Conservation (phyloP, 768 basidiomycete species). For the Chalciporus piperatus region DNA sequence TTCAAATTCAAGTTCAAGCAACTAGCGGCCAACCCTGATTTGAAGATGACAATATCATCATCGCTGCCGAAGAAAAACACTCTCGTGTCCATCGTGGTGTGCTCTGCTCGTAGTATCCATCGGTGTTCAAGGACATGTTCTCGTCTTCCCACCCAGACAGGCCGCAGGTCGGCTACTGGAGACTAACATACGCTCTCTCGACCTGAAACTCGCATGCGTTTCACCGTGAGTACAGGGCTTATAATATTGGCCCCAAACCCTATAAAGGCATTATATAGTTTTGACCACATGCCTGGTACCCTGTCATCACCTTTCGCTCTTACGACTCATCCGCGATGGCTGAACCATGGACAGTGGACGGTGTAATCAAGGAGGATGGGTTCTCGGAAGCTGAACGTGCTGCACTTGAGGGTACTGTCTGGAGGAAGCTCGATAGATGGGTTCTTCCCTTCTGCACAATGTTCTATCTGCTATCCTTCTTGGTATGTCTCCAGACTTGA, state of each 20-base stretch:
- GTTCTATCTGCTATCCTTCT: constrained; percentile 51
- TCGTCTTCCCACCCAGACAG: too few species aligned
- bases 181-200: too few species aligned
- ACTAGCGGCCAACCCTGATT: too few species aligned
- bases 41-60: too few species aligned
- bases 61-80: too few species aligned
- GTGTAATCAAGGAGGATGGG: constrained; percentile 1
- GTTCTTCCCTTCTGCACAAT: constrained; percentile 48
- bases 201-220: too few species aligned
- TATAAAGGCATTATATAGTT: not conserved
- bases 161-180: too few species aligned
- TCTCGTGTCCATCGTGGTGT: too few species aligned
- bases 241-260: not conserved
- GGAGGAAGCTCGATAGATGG: constrained; percentile 49
- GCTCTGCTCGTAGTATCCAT: too few species aligned
- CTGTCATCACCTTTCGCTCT: not conserved
- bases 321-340: constrained; percentile 3
- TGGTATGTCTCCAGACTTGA: constrained; percentile 36
- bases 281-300: not conserved
- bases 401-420: constrained; percentile 39
- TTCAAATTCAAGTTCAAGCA: too few species aligned
- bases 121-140: too few species aligned
- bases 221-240: too few species aligned
- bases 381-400: constrained; percentile 14
- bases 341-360: not conserved